phyloP scores from a whole-genome alignment of 2,329 filamentous ascomycete genomes.

The Xylaria sp. region DNA sequence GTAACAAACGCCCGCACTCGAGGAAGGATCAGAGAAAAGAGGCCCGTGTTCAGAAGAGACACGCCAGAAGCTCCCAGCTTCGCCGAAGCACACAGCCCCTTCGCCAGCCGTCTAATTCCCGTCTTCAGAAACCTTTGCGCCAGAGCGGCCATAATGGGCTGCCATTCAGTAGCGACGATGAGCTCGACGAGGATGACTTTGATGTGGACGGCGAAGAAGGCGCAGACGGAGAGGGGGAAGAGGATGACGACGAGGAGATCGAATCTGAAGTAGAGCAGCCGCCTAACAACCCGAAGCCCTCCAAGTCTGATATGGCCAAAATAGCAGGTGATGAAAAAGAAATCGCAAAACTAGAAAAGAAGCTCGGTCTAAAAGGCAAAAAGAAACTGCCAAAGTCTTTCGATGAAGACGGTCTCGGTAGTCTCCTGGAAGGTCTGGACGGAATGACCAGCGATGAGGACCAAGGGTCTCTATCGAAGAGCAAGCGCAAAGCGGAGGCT shows the following conservation, averaged over 20 bases:
- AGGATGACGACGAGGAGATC: constrained; percentile 40
- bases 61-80: constrained; percentile 45
- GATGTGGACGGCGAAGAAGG: constrained; percentile 37
- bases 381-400: constrained; percentile 79
- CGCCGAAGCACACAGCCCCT: constrained; percentile 32
- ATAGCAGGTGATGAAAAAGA: constrained; percentile 86
- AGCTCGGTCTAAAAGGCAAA: constrained; percentile 81
- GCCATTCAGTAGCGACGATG: constrained; percentile 35
- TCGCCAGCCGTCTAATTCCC: constrained; percentile 18
- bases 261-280: constrained; percentile 50
- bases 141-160: constrained; percentile 23
- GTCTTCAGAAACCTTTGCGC: constrained; percentile 11
- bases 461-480: constrained; percentile 63
- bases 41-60: constrained; percentile 48
- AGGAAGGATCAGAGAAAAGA: constrained; percentile 50
- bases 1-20: constrained; percentile 42
- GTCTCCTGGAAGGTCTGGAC: constrained; percentile 76
- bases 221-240: constrained; percentile 34
- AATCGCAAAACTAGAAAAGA: constrained; percentile 88
- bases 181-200: constrained; percentile 38
- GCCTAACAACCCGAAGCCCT: constrained; percentile 36
- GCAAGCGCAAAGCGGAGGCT: constrained; percentile 69
- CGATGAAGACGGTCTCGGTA: constrained; percentile 83
- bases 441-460: constrained; percentile 58
- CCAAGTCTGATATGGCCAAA: constrained; percentile 65